Base-by-base conservation (phyloP, 257 asterid genomes). In the Rauvolfia tetraphylla region DNA sequence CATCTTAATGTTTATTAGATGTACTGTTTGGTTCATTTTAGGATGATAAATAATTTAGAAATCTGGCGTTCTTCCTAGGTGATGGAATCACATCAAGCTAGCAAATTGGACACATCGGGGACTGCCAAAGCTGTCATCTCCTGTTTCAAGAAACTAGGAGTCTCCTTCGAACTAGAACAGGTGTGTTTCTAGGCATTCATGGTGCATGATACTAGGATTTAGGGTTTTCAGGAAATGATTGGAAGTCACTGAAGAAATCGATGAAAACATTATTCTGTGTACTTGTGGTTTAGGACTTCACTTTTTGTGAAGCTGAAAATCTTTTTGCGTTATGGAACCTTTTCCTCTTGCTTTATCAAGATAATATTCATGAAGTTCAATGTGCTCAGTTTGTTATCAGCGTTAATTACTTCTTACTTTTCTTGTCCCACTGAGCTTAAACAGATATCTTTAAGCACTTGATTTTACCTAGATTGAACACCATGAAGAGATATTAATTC, bases 61-160 rank as follows among this genome's bases (percentile, higher is more conserved):
- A 34, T 78, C 29, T 61, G 73, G 49, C 49, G 76, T 34, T 54
- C 58, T 53, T 17, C 51, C 71, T 33, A 93, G 98, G 98, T 95
- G 83, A 86, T 88, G 92, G 98, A 95, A 87, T 95, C 99, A 0
- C 99, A 95, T 86, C 99, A 95, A 88, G 93, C 96, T 66, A 81
- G 97, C 78, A 95, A 95, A 84, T 79, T 89, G 92, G 98, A 93
- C 77, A 74, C 87, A 36, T 95, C 99, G 83, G 99, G 97, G 81
- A 95, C 99, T 75, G 98, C 97, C 59, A 93, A 93, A 86, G 94
- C 95, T 77, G 98, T 95, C 78, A 89, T 95, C 83, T 86, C 98
- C 58, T 95, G 96, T 85, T 95, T 95, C 84, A 86, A 91, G 92
- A 91, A 90, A 83, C 83, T 95, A 53, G 98, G 99, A 0, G 96